Conservation (phyloP, 1,284 basidiomycete species). For the Rhodotorula glutinis region DNA sequence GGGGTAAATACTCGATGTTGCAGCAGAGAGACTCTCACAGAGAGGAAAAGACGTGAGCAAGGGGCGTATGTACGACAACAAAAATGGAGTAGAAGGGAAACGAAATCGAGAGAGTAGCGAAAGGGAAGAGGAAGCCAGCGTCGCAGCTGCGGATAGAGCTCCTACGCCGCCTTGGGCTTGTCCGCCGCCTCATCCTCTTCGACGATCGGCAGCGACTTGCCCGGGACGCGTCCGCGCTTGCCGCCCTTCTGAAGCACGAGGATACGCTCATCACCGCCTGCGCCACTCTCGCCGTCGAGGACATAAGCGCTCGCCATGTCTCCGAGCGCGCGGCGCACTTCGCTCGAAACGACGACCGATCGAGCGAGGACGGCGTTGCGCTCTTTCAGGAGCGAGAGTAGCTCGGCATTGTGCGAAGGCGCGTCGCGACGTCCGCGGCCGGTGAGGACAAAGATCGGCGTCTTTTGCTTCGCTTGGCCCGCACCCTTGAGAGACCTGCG, state of each 20-base stretch:
- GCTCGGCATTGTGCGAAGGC: slow-evolving; percentile 63
- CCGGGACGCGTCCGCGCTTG: slow-evolving; percentile 23
- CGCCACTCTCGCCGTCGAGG: slow-evolving; percentile 52
- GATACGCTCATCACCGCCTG: slow-evolving; percentile 7
- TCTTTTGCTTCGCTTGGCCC: too few relatives aligned
- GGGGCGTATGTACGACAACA: not conserved
- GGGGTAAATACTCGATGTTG: not conserved
- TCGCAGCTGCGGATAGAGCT: too few relatives aligned
- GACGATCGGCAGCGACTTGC: not conserved
- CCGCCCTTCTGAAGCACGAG: slow-evolving; percentile 33
- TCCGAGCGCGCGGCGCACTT: slow-evolving; percentile 74
- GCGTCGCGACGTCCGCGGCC: slow-evolving; percentile 65
- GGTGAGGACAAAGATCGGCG: slow-evolving; percentile 59
- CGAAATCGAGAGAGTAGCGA: too few relatives aligned
- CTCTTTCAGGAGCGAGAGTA: slow-evolving; percentile 60
- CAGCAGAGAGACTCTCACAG: not conserved
- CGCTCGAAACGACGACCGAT: slow-evolving; percentile 55
- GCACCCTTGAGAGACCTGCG: slow-evolving; percentile 43
- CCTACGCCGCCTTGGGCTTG: slow-evolving; percentile 1
- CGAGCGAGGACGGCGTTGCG: slow-evolving; percentile 50
- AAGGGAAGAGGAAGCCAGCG: too few relatives aligned
- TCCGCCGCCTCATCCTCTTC: not conserved
- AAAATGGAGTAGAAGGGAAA: not conserved
- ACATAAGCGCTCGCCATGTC: slow-evolving; percentile 73
- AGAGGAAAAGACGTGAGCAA: too few relatives aligned